A percentile compares a stretch with the other conserved stretches of the same genome.
Conservation (phyloP, 2,329 filamentous ascomycete genomes). For the Alternaria longipes region DNA sequence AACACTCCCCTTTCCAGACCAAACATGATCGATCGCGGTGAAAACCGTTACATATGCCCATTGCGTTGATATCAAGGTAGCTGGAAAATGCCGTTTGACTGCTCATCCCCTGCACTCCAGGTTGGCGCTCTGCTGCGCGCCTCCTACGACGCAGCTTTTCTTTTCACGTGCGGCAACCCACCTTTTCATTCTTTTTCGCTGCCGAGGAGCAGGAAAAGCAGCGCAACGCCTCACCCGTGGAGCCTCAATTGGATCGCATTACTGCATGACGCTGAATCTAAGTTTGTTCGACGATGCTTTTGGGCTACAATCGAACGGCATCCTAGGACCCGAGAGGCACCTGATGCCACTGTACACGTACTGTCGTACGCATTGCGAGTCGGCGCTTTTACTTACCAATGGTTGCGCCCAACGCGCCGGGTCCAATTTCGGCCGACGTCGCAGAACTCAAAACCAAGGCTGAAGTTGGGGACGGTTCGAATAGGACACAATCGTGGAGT, state of each 20-base stretch:
- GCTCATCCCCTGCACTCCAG: neutral
- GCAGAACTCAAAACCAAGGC: neutral
- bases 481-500: neutral
- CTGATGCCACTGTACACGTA: neutral
- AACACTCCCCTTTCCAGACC: neutral
- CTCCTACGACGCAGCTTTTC: neutral
- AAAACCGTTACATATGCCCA: neutral
- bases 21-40: neutral
- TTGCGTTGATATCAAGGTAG: neutral
- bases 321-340: neutral
- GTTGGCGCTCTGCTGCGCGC: neutral
- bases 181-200: neutral
- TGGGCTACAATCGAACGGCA: neutral
- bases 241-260: neutral
- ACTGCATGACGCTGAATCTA: neutral
- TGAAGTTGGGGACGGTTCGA: neutral
- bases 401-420: neutral
- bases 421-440: neutral
- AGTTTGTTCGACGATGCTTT: neutral
- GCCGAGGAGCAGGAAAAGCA: neutral
- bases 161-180: neutral
- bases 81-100: neutral
- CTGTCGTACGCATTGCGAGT: neutral
- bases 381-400: slow-evolving; percentile 1
- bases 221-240: neutral